phyloP scores from a whole-genome alignment of 805 yeast species.

The Metschnikowia koreensis region DNA sequence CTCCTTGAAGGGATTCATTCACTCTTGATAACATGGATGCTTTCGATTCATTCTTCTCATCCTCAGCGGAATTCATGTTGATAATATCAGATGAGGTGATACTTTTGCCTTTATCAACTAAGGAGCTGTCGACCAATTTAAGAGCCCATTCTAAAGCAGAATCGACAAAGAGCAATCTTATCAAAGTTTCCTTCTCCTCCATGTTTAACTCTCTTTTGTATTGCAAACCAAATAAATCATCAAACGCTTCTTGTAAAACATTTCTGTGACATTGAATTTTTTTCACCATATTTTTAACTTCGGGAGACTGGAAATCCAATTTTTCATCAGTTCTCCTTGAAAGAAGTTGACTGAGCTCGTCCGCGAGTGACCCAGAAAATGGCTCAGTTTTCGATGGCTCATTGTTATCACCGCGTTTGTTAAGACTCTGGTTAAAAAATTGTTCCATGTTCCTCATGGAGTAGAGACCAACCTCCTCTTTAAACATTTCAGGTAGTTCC shows the following conservation, averaged over 20 bases:
- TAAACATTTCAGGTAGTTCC: conserved; percentile 57
- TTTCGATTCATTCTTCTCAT: conserved; percentile 20
- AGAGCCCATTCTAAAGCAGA: conserved; percentile 62
- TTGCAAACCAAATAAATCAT: conserved; percentile 58
- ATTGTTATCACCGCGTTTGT: conserved; percentile 34
- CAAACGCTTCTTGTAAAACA: conserved; percentile 34
- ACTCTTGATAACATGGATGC: conserved; percentile 4
- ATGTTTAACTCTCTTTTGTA: conserved; percentile 52
- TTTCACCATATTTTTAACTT: conserved; percentile 28
- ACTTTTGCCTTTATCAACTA: conserved; percentile 20
- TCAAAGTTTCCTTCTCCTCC: conserved; percentile 73
- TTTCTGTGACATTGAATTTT: conserved; percentile 28
- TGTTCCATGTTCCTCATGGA: conserved; percentile 80
- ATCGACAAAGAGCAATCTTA: conserved; percentile 67
- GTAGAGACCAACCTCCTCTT: conserved; percentile 72
- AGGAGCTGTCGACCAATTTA: conserved; percentile 38
- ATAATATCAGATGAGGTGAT: conserved; percentile 14
- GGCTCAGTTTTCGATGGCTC: background rate
- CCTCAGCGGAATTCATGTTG: conserved; percentile 22
- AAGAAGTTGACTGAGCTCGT: conserved; percentile 29
- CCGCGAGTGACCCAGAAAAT: conserved; percentile 36
- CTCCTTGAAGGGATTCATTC: conserved; percentile 4
- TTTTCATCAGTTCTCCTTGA: conserved; percentile 32
- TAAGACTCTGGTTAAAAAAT: conserved; percentile 36
- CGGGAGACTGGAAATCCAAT: conserved; percentile 32